These are phyloP conservation scores for Suillus brevipes DNA, from an alignment of 768 basidiomycete genomes.

Conservation along the genomic window DNA sequence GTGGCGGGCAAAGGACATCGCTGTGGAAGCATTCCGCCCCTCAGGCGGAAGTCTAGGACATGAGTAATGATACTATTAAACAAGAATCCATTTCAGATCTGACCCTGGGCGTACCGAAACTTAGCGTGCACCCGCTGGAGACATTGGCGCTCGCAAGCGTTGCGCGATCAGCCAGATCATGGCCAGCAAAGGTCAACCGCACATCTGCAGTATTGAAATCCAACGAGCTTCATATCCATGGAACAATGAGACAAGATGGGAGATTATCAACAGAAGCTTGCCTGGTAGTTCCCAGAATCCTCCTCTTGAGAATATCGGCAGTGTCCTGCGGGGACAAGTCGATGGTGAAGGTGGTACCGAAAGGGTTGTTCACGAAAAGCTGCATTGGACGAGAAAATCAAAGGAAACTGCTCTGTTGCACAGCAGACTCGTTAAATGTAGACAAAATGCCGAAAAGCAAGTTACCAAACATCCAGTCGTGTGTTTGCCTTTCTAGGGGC, in stretches of 20 bases:
- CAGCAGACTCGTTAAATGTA: not conserved
- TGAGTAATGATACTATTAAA: not conserved
- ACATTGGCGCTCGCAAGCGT: not conserved
- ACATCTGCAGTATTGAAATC: not conserved
- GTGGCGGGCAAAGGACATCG: not conserved
- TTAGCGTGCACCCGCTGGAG: slow-evolving; percentile 3
- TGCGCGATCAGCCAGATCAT: not conserved
- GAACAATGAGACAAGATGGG: not conserved
- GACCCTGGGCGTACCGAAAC: not conserved
- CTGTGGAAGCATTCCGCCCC: slow-evolving; percentile 11
- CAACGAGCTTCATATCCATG: not conserved
- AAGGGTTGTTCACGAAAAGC: slow-evolving; percentile 9
- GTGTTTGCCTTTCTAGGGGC: not conserved
- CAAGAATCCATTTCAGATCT: not conserved
- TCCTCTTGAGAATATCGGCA: slow-evolving; percentile 4
- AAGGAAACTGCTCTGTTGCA: not conserved
- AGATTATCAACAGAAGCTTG: slow-evolving; percentile 4
- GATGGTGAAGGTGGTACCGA: slow-evolving; percentile 6
- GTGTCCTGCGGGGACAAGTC: slow-evolving; percentile 6
- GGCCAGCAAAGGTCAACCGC: slow-evolving; percentile 5
- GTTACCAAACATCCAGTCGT: not conserved
- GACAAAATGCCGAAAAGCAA: not conserved
- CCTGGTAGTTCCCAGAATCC: slow-evolving; percentile 1
- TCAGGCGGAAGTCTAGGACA: slow-evolving; percentile 9
- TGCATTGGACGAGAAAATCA: slow-evolving; percentile 1